phyloP scores from a whole-genome alignment of 1,284 basidiomycete genomes.

The Xerocomus minutiporus region DNA sequence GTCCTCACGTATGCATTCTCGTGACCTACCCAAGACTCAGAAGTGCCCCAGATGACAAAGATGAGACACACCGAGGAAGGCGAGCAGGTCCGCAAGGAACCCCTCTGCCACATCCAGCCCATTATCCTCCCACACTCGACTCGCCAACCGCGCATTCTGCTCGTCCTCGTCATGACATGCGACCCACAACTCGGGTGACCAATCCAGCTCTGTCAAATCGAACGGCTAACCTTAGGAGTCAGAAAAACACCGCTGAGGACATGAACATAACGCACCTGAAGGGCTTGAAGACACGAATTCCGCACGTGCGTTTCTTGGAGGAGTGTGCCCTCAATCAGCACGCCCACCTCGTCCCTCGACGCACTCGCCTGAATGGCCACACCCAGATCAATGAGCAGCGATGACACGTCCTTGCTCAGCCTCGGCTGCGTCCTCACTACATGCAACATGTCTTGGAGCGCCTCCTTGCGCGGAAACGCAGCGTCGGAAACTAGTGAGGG shows the following conservation, averaged over 20 bases:
- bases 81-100: slow-evolving; percentile 62
- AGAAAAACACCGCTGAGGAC: background rate
- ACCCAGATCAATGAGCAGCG: slow-evolving; percentile 79
- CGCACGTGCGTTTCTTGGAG: slow-evolving; percentile 88
- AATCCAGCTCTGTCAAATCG: slow-evolving; percentile 92
- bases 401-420: slow-evolving; percentile 83
- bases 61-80: slow-evolving; percentile 60
- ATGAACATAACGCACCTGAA: slow-evolving; percentile 54
- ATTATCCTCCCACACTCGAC: slow-evolving; percentile 93
- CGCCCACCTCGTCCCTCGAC: slow-evolving; percentile 56
- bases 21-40: slow-evolving; percentile 39
- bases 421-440: slow-evolving; percentile 78
- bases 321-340: slow-evolving; percentile 73
- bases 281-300: slow-evolving; percentile 85
- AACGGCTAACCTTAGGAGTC: slow-evolving; percentile 57
- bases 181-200: slow-evolving; percentile 87
- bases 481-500: slow-evolving; percentile 51
- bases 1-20: slow-evolving; percentile 78
- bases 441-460: slow-evolving; percentile 71
- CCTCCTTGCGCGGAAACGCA: slow-evolving; percentile 69
- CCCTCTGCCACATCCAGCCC: slow-evolving; percentile 83
- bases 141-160: slow-evolving; percentile 82
- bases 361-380: slow-evolving; percentile 75
- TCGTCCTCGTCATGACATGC: slow-evolving; percentile 91
- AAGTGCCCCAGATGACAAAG: background rate